These are phyloP conservation scores for Peronospora farinosa DNA, from an alignment of 352 stramenopile genomes.

Conservation along the genomic window DNA sequence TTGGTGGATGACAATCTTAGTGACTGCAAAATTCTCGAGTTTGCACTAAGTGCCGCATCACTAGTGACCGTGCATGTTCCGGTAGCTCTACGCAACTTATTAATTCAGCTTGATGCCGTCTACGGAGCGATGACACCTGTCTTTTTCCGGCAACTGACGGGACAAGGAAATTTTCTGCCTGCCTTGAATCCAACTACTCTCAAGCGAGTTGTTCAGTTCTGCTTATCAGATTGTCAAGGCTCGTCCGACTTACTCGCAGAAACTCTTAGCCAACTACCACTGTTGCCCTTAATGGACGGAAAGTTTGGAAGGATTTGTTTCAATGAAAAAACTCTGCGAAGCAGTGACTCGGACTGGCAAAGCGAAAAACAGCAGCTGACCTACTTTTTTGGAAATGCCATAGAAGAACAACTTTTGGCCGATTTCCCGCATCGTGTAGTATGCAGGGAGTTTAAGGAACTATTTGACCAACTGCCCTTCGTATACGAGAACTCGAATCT, in stretches of 20 bases:
- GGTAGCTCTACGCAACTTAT: conserved; percentile 28
- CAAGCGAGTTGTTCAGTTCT: conserved; percentile 44
- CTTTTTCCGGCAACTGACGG: conserved; percentile 46
- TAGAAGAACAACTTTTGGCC: conserved; percentile 48
- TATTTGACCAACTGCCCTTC: conserved; percentile 40
- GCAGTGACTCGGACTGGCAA: not conserved
- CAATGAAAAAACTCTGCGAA: conserved; percentile 6
- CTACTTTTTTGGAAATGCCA: conserved; percentile 38
- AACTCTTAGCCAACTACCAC: conserved; percentile 34
- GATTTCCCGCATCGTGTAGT: conserved; percentile 40
- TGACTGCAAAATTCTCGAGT: conserved; percentile 40
- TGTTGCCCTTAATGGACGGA: conserved; percentile 41
- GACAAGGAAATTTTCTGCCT: conserved; percentile 33
- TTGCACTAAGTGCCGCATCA: conserved; percentile 22
- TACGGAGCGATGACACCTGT: conserved; percentile 47
- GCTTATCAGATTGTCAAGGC: conserved; percentile 30
- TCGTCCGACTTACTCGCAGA: conserved; percentile 3
- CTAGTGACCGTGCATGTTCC: conserved; percentile 36
- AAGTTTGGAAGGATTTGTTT: conserved; percentile 37
- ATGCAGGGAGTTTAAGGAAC: conserved; percentile 30
- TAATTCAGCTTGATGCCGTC: conserved; percentile 46
- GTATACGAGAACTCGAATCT: conserved; percentile 49
- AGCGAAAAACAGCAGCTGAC: conserved; percentile 14
- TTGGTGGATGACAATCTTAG: conserved; percentile 42
- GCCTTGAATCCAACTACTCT: conserved; percentile 23